Evolutionary conservation across 1,284 basidiomycete genomes (phyloP).

Genomic region (Rhizopogon hawkerae): DNA sequence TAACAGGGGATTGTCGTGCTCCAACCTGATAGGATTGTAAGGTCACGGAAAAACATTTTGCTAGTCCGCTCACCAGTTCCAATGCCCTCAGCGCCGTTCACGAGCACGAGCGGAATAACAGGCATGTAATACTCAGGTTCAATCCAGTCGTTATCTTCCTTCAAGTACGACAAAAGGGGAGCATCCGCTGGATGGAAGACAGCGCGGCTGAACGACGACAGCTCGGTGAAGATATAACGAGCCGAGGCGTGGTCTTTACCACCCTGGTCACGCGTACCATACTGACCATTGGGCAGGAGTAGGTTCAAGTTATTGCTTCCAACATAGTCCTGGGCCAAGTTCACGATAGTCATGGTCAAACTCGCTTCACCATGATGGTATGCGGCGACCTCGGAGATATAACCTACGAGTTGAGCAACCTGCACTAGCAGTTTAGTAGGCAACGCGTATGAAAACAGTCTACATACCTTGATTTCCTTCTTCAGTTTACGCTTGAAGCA

Average conservation of each 20-base stretch:
- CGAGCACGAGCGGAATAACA: conserved; percentile 77
- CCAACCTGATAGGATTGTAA: conserved; percentile 61
- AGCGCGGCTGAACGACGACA: conserved; percentile 69
- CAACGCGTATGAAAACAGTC: neutral
- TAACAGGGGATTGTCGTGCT: conserved; percentile 90
- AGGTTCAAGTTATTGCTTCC: conserved; percentile 97
- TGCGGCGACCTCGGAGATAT: conserved; percentile 87
- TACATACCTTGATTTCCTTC: conserved; percentile 77
- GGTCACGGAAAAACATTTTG: conserved; percentile 1
- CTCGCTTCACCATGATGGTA: conserved; percentile 96
- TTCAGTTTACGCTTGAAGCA: conserved; percentile 94
- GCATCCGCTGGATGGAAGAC: conserved; percentile 86
- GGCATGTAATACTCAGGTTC: conserved; percentile 98
- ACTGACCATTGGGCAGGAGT: conserved; percentile 88
- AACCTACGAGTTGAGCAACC: conserved; percentile 94
- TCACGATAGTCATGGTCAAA: conserved; percentile 86
- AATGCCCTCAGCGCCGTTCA: conserved; percentile 97
- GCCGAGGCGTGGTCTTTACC: conserved; percentile 95
- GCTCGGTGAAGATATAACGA: conserved; percentile 93
- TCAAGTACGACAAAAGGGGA: conserved; percentile 73
- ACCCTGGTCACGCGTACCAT: conserved; percentile 86
- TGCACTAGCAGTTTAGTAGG: conserved; percentile 19
- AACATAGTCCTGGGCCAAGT: conserved; percentile 89
- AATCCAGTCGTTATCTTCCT: conserved; percentile 83
- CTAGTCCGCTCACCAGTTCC: conserved; percentile 67